A percentile compares a stretch with the other conserved stretches of the same genome.
Conservation (phyloP, 208 protist species). For the Wallacemonas rigidus region DNA sequence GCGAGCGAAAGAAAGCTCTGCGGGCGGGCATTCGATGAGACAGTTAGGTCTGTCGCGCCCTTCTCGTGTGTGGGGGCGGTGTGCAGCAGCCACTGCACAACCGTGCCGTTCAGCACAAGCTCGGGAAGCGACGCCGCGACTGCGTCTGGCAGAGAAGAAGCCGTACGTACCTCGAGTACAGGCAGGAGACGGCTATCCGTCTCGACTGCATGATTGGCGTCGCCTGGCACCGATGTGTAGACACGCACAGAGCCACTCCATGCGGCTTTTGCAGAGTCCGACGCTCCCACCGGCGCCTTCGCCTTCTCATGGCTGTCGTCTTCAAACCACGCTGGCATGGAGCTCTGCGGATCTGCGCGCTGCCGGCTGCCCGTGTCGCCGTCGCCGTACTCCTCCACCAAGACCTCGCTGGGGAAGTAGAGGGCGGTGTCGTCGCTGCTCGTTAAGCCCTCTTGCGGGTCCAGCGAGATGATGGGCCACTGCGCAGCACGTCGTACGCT, state of each 20-base stretch:
- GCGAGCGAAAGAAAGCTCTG: neutral
- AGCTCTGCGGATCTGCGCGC: constrained; percentile 13
- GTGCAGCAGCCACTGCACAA: constrained; percentile 21
- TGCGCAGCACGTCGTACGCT: constrained; percentile 7
- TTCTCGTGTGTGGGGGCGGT: neutral
- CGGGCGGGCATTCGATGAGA: neutral
- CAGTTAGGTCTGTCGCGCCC: neutral
- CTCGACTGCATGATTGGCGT: neutral
- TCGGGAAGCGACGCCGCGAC: neutral
- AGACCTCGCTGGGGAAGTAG: constrained; percentile 30
- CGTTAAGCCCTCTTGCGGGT: constrained; percentile 17
- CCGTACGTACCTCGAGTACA: neutral
- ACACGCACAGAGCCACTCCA: neutral
- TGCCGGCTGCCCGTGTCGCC: constrained; percentile 17
- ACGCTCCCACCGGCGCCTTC: neutral
- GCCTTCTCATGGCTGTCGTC: neutral
- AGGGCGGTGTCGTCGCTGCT: constrained; percentile 25
- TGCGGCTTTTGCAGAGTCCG: neutral
- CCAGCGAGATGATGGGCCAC: constrained; percentile 10
- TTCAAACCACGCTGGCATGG: constrained; percentile 9
- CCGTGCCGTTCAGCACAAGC: neutral
- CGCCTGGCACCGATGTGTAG: neutral
- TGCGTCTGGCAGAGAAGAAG: neutral
- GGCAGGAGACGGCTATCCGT: neutral
- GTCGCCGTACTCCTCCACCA: constrained; percentile 29